Base-by-base conservation (phyloP, 768 basidiomycete genomes). In the Leccinum truebloodii region DNA sequence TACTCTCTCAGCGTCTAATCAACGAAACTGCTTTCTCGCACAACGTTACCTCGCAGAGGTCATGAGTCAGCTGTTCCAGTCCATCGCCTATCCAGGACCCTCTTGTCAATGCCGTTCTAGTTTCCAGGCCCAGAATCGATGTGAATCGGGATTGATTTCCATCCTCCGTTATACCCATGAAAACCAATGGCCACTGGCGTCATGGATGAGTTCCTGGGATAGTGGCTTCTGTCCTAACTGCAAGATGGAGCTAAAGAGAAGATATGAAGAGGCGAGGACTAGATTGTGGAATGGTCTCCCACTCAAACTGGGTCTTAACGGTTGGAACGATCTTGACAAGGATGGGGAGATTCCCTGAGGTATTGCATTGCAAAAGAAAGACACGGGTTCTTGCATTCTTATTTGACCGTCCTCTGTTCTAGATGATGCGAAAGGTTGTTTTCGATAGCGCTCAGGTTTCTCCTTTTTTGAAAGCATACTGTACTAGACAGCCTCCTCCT, bases 241-340 rank as follows among this genome's bases (percentile, higher is more conserved):
- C 37, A 51, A 13, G 20, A 2, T 6, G 3, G 34, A 52, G 4
- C 7, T 59, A 20, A 53, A 13, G 26, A 48, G 1, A 26, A 50
- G 2, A 3, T 41, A 48, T 14, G 61, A 66, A 24, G 35, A 52
- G 1, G 9, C 20, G 3, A 58, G 61, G 37, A n/a, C 2, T 5
- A 20, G 1, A 22, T 30, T 51, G 6, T 66, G 59, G 65, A 18
- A 41, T 6, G 20, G 39, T 20, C 18, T 65, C 3, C 59, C 59
- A 6, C 20, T 54, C 20, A 13, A 7, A 2, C 32, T 65, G 54
- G 59, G 49, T 24, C 54, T 65, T 30, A 46, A 52, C 3, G 4
- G 14, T 26, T 65, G 64, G 63, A 56, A 61, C 20, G 50, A 53
- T 10, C 35, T 65, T 10, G 63, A 57, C 22, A 49, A 58, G 22